A percentile compares a stretch with the other conserved stretches of the same genome.
phyloP scores from a whole-genome alignment of 2,329 filamentous ascomycete genomes.

The Venturia oleaginea region DNA sequence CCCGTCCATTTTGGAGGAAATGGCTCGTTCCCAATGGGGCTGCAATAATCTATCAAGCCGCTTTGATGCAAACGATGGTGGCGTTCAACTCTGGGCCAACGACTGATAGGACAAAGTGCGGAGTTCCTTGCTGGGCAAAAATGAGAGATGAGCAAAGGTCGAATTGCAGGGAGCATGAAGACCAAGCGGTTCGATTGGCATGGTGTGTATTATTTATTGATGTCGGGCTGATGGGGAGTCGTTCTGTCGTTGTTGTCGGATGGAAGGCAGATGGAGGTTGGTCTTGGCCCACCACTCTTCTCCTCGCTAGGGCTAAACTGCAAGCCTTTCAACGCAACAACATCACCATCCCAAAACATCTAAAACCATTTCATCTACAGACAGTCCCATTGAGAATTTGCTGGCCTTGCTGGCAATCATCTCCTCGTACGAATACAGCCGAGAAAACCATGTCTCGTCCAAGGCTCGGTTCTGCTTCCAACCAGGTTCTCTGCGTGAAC shows the following conservation, averaged over 20 bases:
- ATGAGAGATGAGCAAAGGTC: neutral
- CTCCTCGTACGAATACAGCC: neutral
- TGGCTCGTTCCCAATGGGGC: neutral
- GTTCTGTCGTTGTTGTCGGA: neutral
- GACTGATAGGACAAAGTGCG: neutral
- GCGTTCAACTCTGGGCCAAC: neutral
- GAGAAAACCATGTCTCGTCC: neutral
- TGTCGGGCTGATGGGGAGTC: no score
- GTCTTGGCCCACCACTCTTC: no score
- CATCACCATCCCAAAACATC: neutral
- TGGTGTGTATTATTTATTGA: neutral
- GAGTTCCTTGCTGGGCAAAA: neutral
- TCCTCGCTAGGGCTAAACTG: no score
- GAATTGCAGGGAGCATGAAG: neutral
- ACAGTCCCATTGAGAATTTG: neutral
- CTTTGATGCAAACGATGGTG: neutral
- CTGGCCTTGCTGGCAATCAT: neutral
- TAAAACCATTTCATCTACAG: neutral
- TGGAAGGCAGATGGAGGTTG: no score
- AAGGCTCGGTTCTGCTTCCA: neutral
- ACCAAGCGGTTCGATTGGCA: neutral
- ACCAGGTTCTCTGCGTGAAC: neutral
- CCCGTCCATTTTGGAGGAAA: neutral
- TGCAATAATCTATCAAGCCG: neutral
- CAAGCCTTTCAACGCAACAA: no score